Evolutionary conservation across 1,139 yeast species (phyloP).

Genomic region (Blastobotrys serpentis): DNA sequence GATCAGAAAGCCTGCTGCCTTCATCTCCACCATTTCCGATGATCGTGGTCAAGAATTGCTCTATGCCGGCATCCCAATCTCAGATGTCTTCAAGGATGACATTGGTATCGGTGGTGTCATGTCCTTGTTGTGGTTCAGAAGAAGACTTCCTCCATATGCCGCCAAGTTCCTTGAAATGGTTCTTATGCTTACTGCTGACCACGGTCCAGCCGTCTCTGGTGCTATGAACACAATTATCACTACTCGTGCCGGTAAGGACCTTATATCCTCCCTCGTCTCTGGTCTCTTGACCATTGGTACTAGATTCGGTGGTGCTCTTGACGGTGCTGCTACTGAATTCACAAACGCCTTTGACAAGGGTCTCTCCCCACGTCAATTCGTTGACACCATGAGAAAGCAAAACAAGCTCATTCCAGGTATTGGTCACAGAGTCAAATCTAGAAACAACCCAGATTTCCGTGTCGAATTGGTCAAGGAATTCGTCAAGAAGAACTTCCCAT

Average conservation of each 20-base stretch:
- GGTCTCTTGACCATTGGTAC: constrained; percentile 48
- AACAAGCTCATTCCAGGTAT: constrained; percentile 50
- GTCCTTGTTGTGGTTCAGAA: constrained; percentile 49
- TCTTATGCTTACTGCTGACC: constrained; percentile 49
- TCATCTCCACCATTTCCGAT: constrained; percentile 49
- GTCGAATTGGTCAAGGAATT: constrained; percentile 49
- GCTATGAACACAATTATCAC: constrained; percentile 51
- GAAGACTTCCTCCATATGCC: constrained; percentile 46
- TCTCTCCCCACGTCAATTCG: constrained; percentile 47
- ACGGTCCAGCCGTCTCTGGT: constrained; percentile 50
- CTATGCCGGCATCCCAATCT: constrained; percentile 49
- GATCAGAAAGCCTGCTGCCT: constrained; percentile 49
- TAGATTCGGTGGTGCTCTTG: constrained; percentile 49
- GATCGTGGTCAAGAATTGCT: constrained; percentile 49
- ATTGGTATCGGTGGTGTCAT: constrained; percentile 51
- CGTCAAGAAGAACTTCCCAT: constrained; percentile 47
- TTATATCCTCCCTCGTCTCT: constrained; percentile 47
- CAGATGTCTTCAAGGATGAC: constrained; percentile 49
- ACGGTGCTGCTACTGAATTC: constrained; percentile 49
- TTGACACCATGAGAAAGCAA: constrained; percentile 48
- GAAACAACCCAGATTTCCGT: constrained; percentile 50
- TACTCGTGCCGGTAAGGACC: constrained; percentile 49
- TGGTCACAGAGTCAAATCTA: constrained; percentile 49
- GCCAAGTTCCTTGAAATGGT: constrained; percentile 49
- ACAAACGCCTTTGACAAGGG: constrained; percentile 47